These are phyloP conservation scores for Limtongia smithiae DNA, from an alignment of 805 yeast species.

Conservation along the genomic window DNA sequence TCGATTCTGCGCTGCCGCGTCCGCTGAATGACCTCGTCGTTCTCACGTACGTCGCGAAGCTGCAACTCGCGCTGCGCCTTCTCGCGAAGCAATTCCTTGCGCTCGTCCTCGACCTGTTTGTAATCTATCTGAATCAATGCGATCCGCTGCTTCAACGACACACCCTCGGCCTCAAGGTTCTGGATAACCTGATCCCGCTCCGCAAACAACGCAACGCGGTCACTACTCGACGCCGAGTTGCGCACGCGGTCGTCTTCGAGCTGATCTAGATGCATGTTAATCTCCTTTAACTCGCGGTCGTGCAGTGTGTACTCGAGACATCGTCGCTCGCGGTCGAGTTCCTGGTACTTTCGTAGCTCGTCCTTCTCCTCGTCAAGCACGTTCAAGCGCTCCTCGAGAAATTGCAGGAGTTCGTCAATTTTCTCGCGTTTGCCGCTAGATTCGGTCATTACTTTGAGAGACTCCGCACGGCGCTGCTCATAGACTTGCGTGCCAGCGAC, in stretches of 20 bases:
- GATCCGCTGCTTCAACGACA: conserved; percentile 46
- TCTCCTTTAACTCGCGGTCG: conserved; percentile 68
- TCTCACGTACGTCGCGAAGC: conserved; percentile 35
- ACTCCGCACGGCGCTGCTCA: conserved; percentile 74
- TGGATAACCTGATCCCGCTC: conserved; percentile 48
- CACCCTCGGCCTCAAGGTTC: conserved; percentile 38
- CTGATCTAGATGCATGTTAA: conserved; percentile 56
- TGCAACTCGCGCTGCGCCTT: conserved; percentile 39
- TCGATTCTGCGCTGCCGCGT: conserved; percentile 29
- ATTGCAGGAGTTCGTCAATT: conserved; percentile 67
- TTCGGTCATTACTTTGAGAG: conserved; percentile 71
- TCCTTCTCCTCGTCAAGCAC: conserved; percentile 79
- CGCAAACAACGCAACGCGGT: conserved; percentile 54
- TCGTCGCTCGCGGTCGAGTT: conserved; percentile 62
- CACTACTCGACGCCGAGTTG: conserved; percentile 51
- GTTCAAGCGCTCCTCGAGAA: conserved; percentile 60
- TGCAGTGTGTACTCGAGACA: conserved; percentile 69
- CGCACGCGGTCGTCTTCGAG: conserved; percentile 57
- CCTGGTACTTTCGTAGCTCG: conserved; percentile 68
- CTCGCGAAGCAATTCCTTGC: conserved; percentile 43
- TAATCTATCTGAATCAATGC: conserved; percentile 56
- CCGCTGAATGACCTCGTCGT: conserved; percentile 22
- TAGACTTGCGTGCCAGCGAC: conserved; percentile 94
- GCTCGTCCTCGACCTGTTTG: conserved; percentile 50
- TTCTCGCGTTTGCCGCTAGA: conserved; percentile 66